These are phyloP conservation scores for Chrysanthemum lavandulifolium DNA, from an alignment of 129 eudicot species.

Conservation along the genomic window DNA sequence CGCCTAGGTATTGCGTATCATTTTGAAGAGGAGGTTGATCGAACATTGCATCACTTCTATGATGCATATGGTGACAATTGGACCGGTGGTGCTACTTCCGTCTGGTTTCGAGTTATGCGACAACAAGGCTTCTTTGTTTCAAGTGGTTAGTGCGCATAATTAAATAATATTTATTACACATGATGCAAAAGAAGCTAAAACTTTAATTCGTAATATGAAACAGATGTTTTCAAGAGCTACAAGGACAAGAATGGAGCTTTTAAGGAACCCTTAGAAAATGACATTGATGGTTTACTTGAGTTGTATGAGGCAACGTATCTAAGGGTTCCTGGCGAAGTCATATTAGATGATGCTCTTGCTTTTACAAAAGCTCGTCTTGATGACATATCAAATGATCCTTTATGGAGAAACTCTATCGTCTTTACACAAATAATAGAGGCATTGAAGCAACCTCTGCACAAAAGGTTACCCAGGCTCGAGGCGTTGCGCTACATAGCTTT, in stretches of 20 bases:
- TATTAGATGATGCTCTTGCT: no score
- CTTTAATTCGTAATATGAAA: background rate
- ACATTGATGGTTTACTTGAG: no score
- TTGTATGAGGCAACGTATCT: no score
- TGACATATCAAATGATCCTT: no score
- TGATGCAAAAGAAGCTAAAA: background rate
- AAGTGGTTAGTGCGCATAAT: background rate
- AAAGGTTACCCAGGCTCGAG: background rate
- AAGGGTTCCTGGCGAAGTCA: no score
- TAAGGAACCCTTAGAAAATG: no score
- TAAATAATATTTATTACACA: background rate
- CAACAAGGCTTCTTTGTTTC: background rate
- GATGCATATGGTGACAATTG: background rate
- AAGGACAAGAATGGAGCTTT: no score
- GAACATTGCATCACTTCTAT: background rate
- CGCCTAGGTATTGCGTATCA: no score
- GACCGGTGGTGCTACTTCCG: background rate
- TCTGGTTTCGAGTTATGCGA: constrained; percentile 1
- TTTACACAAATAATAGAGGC: background rate
- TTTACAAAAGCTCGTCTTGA: no score
- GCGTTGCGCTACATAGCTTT: background rate
- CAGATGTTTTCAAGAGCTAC: background rate
- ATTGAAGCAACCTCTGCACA: background rate
- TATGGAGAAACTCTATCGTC: background rate
- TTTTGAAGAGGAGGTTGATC: background rate